Conservation (phyloP, 371 early-diverging fungal species). For the Smittium culicis region DNA sequence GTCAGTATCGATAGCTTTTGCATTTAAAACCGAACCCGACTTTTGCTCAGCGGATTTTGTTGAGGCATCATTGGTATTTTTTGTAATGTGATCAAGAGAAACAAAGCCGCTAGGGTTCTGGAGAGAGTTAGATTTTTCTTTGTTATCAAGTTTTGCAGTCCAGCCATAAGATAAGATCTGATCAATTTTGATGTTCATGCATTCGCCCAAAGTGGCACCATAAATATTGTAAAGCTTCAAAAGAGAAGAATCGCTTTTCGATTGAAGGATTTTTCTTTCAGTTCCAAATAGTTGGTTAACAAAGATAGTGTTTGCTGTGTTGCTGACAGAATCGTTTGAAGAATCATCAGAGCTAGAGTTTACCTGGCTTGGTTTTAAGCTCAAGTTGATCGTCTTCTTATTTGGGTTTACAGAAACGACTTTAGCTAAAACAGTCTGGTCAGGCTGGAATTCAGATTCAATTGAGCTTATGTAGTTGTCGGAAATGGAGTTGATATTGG, state of each 20-base stretch:
- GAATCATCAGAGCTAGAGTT: not conserved
- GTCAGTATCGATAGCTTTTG: conserved; percentile 52
- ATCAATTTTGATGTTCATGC: conserved; percentile 37
- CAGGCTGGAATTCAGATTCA: conserved; percentile 30
- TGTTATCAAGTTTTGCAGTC: conserved; percentile 35
- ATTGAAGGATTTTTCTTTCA: conserved; percentile 34
- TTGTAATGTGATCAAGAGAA: conserved; percentile 33
- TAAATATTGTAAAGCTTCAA: not conserved
- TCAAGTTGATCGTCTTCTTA: not conserved
- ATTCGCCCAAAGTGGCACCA: conserved; percentile 19
- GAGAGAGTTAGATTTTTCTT: not conserved
- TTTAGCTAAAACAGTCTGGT: conserved; percentile 49
- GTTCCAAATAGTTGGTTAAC: not conserved
- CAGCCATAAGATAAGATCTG: conserved; percentile 39
- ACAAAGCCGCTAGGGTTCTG: conserved; percentile 35
- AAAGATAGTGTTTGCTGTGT: conserved; percentile 24
- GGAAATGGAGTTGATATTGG: conserved; percentile 36
- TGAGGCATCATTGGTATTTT: not conserved
- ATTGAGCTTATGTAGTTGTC: conserved; percentile 43
- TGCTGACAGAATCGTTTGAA: conserved; percentile 1
- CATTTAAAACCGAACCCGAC: conserved; percentile 34
- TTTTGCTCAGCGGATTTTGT: conserved; percentile 26
- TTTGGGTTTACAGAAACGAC: conserved; percentile 34
- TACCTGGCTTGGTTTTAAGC: not conserved
- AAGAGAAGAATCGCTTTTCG: conserved; percentile 24